phyloP scores from a whole-genome alignment of 169 alveolate species.

The Plasmodium inui region DNA sequence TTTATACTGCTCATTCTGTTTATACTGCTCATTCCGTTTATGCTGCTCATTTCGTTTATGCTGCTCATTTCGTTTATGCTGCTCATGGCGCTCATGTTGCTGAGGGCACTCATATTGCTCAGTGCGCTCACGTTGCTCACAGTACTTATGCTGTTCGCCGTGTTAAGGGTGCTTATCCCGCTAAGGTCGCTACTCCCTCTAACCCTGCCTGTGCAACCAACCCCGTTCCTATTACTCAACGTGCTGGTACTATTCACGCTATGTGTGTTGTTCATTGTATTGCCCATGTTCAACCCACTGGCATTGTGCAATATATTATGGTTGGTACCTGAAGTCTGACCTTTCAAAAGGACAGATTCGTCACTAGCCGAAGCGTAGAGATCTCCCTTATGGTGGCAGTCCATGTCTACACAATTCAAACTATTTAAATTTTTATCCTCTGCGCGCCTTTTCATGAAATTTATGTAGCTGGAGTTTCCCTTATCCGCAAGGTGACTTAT shows the following conservation, averaged over 20 bases:
- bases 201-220: neutral
- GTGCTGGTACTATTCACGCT: neutral
- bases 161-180: neutral
- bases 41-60: neutral
- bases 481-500: constrained; percentile 3
- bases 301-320: neutral
- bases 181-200: neutral
- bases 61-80: neutral
- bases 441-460: neutral
- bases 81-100: neutral
- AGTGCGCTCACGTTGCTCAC: no score
- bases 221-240: neutral
- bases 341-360: neutral
- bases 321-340: neutral
- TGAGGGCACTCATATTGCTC: neutral
- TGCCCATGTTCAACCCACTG: neutral
- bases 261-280: neutral
- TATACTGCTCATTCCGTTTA: neutral
- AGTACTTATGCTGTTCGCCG: neutral
- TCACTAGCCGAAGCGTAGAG: neutral
- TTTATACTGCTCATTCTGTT: neutral
- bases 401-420: constrained; percentile 1
- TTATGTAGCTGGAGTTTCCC: neutral
- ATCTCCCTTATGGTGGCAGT: neutral
- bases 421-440: neutral